phyloP scores from a whole-genome alignment of 75 land plant species.

The Picea glauca region DNA sequence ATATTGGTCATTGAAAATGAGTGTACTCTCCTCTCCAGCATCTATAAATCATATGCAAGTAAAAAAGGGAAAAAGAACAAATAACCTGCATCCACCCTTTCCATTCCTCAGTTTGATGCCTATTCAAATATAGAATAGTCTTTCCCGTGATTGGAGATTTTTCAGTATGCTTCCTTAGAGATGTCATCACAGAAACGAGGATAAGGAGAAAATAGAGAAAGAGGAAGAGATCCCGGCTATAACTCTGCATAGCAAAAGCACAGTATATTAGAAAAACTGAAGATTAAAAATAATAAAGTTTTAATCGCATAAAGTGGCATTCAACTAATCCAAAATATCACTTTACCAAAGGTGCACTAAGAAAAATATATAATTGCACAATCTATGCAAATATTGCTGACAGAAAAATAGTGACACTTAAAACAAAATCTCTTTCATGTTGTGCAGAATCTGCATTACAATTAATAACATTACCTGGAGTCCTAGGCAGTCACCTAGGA shows the following conservation, averaged over 20 bases:
- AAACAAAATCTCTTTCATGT: background rate
- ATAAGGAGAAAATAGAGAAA: conserved; percentile 87
- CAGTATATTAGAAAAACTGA: background rate
- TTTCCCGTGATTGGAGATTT: conserved; percentile 80
- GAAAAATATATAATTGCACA: background rate
- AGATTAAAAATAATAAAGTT: no score
- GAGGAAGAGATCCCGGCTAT: conserved; percentile 89
- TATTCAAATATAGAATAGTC: conserved; percentile 73
- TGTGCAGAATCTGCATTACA: background rate
- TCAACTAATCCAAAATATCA: no score
- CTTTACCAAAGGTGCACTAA: background rate
- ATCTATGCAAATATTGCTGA: background rate
- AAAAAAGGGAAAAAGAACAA: conserved; percentile 10
- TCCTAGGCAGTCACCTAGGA: no score
- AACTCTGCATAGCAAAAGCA: conserved; percentile 61
- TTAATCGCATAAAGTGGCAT: no score
- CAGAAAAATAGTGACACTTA: background rate
- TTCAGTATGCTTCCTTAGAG: conserved; percentile 84
- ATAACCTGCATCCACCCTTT: conserved; percentile 99
- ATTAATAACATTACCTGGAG: no score
- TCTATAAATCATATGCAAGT: background rate
- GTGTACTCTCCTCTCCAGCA: background rate
- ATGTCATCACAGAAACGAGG: conserved; percentile 77
- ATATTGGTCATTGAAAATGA: background rate
- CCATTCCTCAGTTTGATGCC: conserved; percentile 99